Base-by-base conservation (phyloP, 495 filamentous ascomycete species). In the Podospora fimiseda region DNA sequence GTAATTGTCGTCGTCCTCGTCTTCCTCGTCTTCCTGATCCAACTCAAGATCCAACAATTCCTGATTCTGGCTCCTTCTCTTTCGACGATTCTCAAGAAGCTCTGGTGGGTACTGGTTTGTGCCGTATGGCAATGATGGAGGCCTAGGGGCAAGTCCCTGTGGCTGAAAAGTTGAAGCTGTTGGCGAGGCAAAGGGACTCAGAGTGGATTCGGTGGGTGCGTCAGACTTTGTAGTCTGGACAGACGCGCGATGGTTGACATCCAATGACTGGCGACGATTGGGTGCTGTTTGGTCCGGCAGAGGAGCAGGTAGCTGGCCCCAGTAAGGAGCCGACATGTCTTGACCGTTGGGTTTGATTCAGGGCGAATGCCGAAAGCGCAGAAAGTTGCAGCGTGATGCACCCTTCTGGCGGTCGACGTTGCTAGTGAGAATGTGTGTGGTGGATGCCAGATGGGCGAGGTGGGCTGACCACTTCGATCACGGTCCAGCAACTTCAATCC, bases 111-210 rank as follows among this genome's bases (percentile, higher is more conserved):
- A 74, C 66, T 75, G 63, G 53, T 70, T 65, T 41, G 71, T 55
- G 52, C 64, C 67, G 67, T 75, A 71, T 46, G 71, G 65, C 37
- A 74, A 57, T 18, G 75, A 77, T 19, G 77, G 67, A n/a, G 74
- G 72, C 27, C 77, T 65, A 55, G 78, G 72, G 48, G 75, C 70
- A 36, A 75, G 69, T 21, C 74, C 74, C 46, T 70, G 66, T 18
- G 55, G 70, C 36, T 60, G 66, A 57, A 78, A 75, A 57, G 62
- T 74, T 19, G 76, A 73, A 44, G 68, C 60, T 43, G 73, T 72
- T 13, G 77, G 76, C 36, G 75, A 78, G 48, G 61, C 74, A 51
- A 74, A 73, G 42, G 76, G 72, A 51, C 74, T 78, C 51, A 74
- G 61, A 20, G 75, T 80, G 24, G 75, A 76, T 13, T 79, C 70